phyloP scores from a whole-genome alignment of 163 green algal genomes.

The Chloromonas sp. region DNA sequence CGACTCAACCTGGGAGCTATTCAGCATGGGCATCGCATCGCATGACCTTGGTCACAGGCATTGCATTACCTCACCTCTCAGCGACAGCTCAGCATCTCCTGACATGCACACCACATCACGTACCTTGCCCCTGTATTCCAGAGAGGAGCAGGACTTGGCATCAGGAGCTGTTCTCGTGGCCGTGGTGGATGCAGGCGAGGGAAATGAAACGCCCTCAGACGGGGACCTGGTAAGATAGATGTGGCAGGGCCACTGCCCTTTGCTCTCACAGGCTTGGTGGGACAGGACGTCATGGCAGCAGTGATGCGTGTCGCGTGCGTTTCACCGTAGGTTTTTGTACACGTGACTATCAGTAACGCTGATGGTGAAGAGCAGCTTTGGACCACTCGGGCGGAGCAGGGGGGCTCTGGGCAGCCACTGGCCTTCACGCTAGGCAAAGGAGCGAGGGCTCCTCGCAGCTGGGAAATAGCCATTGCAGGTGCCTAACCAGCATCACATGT shows the following conservation, averaged over 20 bases:
- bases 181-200: conserved; percentile 37
- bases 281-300: background rate
- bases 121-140: conserved; percentile 15
- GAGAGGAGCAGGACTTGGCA: conserved; percentile 61
- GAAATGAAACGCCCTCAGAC: background rate
- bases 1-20: no score
- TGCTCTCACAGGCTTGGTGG: background rate
- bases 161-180: conserved; percentile 57
- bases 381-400: conserved; percentile 49
- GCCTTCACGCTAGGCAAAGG: conserved; percentile 61
- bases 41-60: no score
- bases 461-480: conserved; percentile 67
- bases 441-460: conserved; percentile 44
- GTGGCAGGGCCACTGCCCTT: no score
- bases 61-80: no score
- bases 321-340: conserved; percentile 59
- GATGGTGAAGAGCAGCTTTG: conserved; percentile 40
- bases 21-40: no score
- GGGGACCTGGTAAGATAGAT: background rate
- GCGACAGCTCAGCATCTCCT: no score
- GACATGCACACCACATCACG: no score
- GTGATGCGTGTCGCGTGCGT: background rate
- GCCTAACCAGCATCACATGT: background rate
- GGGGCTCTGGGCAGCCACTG: conserved; percentile 49
- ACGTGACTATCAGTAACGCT: conserved; percentile 40